Evolutionary conservation across 2,329 filamentous ascomycete species (phyloP), one percentile per base, ranked within the genome.

Genomic region (Ceratocystis cacaofunesta): DNA sequence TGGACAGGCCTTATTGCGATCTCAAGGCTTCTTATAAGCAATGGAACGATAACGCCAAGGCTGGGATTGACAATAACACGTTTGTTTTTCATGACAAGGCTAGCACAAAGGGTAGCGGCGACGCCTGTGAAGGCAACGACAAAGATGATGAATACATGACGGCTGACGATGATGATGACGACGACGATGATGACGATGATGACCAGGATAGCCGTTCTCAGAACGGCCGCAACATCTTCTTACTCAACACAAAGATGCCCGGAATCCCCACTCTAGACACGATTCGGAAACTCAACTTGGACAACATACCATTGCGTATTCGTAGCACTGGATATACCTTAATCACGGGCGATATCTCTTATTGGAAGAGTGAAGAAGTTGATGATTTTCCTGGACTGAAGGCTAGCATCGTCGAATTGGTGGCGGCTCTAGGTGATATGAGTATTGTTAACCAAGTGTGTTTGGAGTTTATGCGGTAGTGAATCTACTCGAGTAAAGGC

Each of bases 211-310:
- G 41, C 4, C 52, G n/a, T 44, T 10, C 32, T 58, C 43, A 12
- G 8, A 43, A 12, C 22, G 19, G 5, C n/a, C 32, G 32, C 50
- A 62, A 5, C 66, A 70, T 63, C 17, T 76, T 74, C 25, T 76
- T 91, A 0, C 84, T 90, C 67, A 72, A 76, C 0, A 79, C 85
- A 61, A 78, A 80, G 60, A 86, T 91, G 78, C 88, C 88, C 0
- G 88, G 88, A 0, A 79, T 89, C 48, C 78, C 83, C 55, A 78
- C 82, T 0, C 71, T 81, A 2, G 74, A 78, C 0, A 76, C 85
- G 50, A 76, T 90, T 65, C 71, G 76, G 8, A 70, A 76, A 2
- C 73, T 85, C 61, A 78, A 87, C 65, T 76, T 90, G 48, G 84
- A 84, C 68, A 73, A 79, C 10, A 80, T 89, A 64, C 77, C 78